A percentile compares a stretch with the other conserved stretches of the same genome.
Conservation (phyloP, 2,329 filamentous ascomycete genomes). For the Fusarium lyarnte region DNA sequence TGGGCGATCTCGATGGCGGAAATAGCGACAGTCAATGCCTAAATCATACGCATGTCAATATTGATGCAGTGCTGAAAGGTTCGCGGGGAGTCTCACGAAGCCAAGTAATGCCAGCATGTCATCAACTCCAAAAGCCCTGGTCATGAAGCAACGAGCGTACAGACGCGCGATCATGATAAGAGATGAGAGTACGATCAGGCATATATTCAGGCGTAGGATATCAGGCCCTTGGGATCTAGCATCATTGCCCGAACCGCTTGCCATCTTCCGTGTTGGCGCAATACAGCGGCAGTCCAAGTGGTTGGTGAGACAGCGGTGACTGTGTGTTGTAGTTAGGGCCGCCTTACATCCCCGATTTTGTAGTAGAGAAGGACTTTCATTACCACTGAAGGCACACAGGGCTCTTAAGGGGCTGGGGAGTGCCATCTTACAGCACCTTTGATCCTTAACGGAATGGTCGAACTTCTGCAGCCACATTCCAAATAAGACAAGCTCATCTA, state of each 20-base stretch:
- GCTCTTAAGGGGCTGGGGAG: no score
- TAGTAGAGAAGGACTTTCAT: no score
- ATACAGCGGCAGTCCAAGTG: not conserved
- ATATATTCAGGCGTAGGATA: not conserved
- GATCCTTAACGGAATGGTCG: no score
- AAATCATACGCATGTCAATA: rapidly evolving
- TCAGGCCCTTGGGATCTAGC: not conserved
- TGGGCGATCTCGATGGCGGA: not conserved
- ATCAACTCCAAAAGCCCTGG: not conserved
- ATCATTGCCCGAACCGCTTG: not conserved
- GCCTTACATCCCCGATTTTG: no score
- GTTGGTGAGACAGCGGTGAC: not conserved
- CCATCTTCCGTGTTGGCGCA: not conserved
- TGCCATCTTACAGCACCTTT: no score
- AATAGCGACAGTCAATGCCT: not conserved
- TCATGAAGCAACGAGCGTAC: not conserved
- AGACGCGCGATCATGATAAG: not conserved
- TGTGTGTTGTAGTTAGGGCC: no score
- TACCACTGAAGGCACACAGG: no score
- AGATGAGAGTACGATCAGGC: not conserved
- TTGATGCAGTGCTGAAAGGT: rapidly evolving
- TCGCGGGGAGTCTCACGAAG: not conserved
- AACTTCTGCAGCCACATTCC: no score
- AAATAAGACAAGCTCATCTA: no score
- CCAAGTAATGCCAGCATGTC: not conserved